Conservation (phyloP, 352 stramenopile species). For the Globisporangium carolinianum region DNA sequence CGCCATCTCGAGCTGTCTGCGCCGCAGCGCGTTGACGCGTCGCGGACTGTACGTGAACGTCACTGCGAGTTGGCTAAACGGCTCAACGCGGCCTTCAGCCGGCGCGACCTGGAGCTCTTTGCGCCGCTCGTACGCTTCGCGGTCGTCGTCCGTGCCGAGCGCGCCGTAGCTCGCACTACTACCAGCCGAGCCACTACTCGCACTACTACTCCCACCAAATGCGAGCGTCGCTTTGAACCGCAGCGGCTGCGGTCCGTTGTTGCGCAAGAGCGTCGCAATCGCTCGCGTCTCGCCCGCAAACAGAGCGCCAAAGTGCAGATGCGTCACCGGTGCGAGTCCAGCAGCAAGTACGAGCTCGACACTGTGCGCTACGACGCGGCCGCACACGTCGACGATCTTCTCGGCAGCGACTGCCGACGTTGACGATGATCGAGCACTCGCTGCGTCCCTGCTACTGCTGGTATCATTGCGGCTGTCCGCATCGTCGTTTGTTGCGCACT, state of each 20-base stretch:
- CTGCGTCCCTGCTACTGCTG: not conserved
- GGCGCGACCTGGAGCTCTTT: conserved; percentile 65
- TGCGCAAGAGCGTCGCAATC: conserved; percentile 62
- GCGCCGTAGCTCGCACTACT: not conserved
- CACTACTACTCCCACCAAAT: conserved; percentile 21
- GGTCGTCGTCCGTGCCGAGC: conserved; percentile 38
- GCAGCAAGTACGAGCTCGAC: conserved; percentile 69
- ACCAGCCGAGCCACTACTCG: not conserved
- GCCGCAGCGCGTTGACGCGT: conserved; percentile 22
- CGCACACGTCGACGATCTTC: conserved; percentile 77
- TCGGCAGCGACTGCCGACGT: conserved; percentile 22
- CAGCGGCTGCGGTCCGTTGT: conserved; percentile 70
- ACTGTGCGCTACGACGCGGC: conserved; percentile 76
- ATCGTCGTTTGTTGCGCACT: conserved; percentile 10
- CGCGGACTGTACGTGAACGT: conserved; percentile 48
- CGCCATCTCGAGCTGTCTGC: conserved; percentile 16
- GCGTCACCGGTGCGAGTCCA: conserved; percentile 33
- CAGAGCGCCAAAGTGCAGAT: conserved; percentile 64
- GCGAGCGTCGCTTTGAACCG: conserved; percentile 51
- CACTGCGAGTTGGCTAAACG: conserved; percentile 36
- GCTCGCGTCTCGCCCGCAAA: conserved; percentile 51
- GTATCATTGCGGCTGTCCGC: conserved; percentile 8
- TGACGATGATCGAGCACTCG: not conserved
- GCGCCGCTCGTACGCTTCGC: conserved; percentile 53
- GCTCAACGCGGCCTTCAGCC: conserved; percentile 49